Evolutionary conservation across 768 basidiomycete genomes (phyloP), one percentile per base, ranked within the genome.

Genomic region (Hemileccinum rubropunctum): DNA sequence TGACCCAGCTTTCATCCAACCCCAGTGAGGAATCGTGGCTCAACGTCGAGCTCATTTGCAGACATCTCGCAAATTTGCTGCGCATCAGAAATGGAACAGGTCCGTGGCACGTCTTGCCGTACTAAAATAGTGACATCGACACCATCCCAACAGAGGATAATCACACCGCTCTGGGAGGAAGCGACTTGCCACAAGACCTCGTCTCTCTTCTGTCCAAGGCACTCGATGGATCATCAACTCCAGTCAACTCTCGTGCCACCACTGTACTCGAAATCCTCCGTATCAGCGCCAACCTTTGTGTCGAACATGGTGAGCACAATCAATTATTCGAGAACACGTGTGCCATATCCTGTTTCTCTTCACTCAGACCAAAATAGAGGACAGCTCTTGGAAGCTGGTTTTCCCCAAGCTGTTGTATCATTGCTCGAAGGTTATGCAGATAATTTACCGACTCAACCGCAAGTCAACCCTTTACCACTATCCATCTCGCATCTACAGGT

Each of bases 211-310:
- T 91, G 23, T 73, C 75, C 32, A 68, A 74, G 36, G 80, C 83
- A 7, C 69, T 86, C 18, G 71, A 76, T 48, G 80, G 76, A 37
- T 62, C 76, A 6, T 54, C 74, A 17, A 71, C 75, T 40, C 80
- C 81, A 6, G 68, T 64, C 47, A 68, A 73, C 26, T 53, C 67
- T n/a, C 76, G 74, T 50, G 73, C 80, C 43, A 60, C 76, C 9
- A 77, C 78, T 10, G 72, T 83, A 20, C 79, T 79, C 51, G 87
- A 92, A 63, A 69, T 91, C 27, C 77, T 93, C 47, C 79, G 91
- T 50, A 82, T 91, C 13, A 82, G 82, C 21, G 91, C 91, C 12
- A 93, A 93, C 67, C 68, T 93, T 15, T 91, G 88, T 66, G 83
- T 90, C 70, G 88, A 93, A 63, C 88, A 92, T 58, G 83, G 88